Evolutionary conservation across 441 rosid species (phyloP), one percentile per base, ranked within the genome.

Genomic region (Jatropha podagrica): DNA sequence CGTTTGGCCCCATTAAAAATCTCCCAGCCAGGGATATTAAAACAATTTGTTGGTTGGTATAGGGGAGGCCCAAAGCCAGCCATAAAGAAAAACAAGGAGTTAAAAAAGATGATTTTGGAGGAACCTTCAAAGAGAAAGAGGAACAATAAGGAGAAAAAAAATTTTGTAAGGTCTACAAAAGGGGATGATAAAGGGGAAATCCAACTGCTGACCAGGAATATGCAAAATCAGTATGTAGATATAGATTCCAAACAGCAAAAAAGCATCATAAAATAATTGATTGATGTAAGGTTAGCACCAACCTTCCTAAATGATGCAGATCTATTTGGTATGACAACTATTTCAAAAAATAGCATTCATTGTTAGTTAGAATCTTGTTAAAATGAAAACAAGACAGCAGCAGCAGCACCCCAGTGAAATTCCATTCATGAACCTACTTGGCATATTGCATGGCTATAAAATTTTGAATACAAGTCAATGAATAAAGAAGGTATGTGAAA

Each of bases 401-500:
- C 60, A 76, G 52, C 11, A 61, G 56, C 51, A 26, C 62, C 38
- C 41, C 48, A 38, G 27, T 41, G 5, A 76, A 55, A 9, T 48
- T 49, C 68, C 65, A 62, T 20, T 18, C 23, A 26, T 44, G 70
- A 49, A 63, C 26, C 66, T 9, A 62, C 26, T 69, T 69, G 42
- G 40, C 40, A 20, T 48, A 49, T 27, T 27, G 13, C 20, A 42
- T 15, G 11, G 23, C 74, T 14, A 41, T 2, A 8, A 37, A 65
- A 49, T 46, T 15, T 42, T 48, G 2, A 18, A 55, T 38, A 38
- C n/a, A 38, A 37, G 17, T 37, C 10, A 15, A 58, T 27, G 46
- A 23, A 18, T 6, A 59, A 51, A 12, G 20, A 26, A 14, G 49
- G 62, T 32, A 61, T 18, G 23, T 38, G 40, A 38, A 76, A 49